phyloP scores from a whole-genome alignment of 129 eudicot genomes.

The Flaveria brownii region DNA sequence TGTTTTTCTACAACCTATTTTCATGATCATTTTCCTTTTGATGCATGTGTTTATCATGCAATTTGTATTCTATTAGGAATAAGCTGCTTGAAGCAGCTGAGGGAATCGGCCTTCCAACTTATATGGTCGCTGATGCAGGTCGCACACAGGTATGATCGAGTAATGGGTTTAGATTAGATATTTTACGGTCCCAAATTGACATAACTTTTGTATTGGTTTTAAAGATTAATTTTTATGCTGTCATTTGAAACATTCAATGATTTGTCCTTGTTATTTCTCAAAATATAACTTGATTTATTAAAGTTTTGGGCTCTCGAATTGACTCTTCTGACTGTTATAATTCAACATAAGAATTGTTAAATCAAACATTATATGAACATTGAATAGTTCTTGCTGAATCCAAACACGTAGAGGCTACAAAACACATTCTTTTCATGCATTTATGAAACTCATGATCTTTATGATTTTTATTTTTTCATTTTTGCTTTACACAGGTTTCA shows the following conservation, averaged over 20 bases:
- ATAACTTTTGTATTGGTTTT: not conserved
- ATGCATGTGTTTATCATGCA: slow-evolving; percentile 1
- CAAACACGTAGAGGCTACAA: too few species aligned
- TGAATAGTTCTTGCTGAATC: too few species aligned
- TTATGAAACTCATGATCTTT: not conserved
- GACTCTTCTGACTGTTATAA: slow-evolving; percentile 14
- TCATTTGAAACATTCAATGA: not conserved
- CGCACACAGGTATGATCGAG: slow-evolving; percentile 74
- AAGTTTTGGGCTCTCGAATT: not conserved
- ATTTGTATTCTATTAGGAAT: slow-evolving; percentile 53
- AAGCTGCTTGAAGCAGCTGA: slow-evolving; percentile 82
- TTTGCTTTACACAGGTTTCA: slow-evolving; percentile 53
- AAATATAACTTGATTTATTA: not conserved
- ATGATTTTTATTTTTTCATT: not conserved
- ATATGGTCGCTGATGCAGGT: slow-evolving; percentile 92
- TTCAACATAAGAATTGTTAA: not conserved
- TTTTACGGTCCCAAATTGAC: slow-evolving; percentile 10
- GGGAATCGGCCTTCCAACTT: slow-evolving; percentile 86
- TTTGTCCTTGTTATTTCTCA: not conserved
- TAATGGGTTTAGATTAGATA: not conserved
- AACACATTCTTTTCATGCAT: not conserved
- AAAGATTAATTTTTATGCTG: not conserved
- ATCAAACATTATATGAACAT: not conserved
- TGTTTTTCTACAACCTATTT: not conserved
- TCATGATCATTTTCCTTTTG: not conserved